These are phyloP conservation scores for Leucocoprinus leucothites DNA, from an alignment of 768 basidiomycete species.

Conservation along the genomic window DNA sequence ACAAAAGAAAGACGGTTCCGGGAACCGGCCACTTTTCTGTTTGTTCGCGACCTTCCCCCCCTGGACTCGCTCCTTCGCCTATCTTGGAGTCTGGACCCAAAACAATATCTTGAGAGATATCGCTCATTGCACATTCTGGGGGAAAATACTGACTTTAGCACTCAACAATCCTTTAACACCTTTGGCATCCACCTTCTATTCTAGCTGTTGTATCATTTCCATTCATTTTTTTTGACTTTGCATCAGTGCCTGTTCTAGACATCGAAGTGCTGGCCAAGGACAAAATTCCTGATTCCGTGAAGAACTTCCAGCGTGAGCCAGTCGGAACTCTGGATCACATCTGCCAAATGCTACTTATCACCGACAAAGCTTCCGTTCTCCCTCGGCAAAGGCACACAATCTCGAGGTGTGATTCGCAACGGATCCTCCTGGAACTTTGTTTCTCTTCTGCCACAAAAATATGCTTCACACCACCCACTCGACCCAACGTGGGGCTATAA, in stretches of 20 bases:
- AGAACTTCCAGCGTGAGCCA: neutral
- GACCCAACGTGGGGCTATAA: neutral
- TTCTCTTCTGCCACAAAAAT: neutral
- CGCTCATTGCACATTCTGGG: too few relatives aligned
- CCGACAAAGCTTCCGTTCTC: neutral
- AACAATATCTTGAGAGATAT: too few relatives aligned
- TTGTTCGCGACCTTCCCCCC: too few relatives aligned
- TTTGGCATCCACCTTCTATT: neutral
- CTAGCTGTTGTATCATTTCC: neutral
- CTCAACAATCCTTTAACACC: too few relatives aligned
- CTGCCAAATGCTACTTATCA: slow-evolving; percentile 9
- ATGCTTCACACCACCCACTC: neutral
- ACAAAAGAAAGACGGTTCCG: neutral
- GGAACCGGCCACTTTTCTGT: too few relatives aligned
- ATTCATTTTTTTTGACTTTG: neutral
- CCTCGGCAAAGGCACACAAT: slow-evolving; percentile 5
- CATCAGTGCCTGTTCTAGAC: slow-evolving; percentile 3
- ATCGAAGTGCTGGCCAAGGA: neutral
- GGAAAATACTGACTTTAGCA: too few relatives aligned
- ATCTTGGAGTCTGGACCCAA: too few relatives aligned
- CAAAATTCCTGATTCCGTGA: neutral
- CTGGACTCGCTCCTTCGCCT: too few relatives aligned
- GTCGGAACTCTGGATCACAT: neutral
- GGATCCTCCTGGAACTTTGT: neutral
- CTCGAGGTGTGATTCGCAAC: neutral